These are phyloP conservation scores for Ganoderma boninense DNA, from an alignment of 1,284 basidiomycete genomes.

Conservation along the genomic window DNA sequence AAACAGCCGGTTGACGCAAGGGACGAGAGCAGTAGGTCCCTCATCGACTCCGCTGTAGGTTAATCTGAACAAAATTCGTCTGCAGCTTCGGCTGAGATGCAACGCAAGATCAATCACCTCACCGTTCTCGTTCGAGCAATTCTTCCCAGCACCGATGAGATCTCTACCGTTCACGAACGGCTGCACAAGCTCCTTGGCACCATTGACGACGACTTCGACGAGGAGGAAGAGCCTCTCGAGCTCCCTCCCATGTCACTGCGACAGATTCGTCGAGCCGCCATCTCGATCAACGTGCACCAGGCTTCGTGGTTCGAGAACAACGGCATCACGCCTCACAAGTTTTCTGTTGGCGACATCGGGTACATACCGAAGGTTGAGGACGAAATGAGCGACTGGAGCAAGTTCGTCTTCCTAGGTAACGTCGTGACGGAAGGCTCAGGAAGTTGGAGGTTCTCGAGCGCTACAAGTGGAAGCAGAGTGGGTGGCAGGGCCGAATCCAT, in stretches of 20 bases:
- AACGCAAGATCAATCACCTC: slow-evolving; percentile 42
- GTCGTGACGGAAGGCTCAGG: slow-evolving; percentile 41
- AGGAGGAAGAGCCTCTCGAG: slow-evolving; percentile 5
- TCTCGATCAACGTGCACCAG: slow-evolving; percentile 48
- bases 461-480: slow-evolving; percentile 36
- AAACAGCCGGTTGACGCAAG: slow-evolving; percentile 21
- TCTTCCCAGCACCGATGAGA: slow-evolving; percentile 41
- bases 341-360: slow-evolving; percentile 55
- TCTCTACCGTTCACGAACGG: slow-evolving; percentile 27
- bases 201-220: slow-evolving; percentile 29
- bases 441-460: slow-evolving; percentile 22
- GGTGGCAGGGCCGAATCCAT: slow-evolving; percentile 32
- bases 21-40: slow-evolving; percentile 16
- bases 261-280: slow-evolving; percentile 48
- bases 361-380: slow-evolving; percentile 48
- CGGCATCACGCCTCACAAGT: slow-evolving; percentile 47
- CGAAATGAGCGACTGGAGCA: slow-evolving; percentile 36
- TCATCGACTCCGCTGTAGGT: too few species aligned
- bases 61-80: neutral
- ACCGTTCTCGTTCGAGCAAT: slow-evolving; percentile 46
- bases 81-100: slow-evolving; percentile 23
- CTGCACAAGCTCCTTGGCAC: slow-evolving; percentile 46
- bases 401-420: slow-evolving; percentile 53
- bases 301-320: slow-evolving; percentile 51
- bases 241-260: slow-evolving; percentile 43